These are phyloP conservation scores for Diplodia intermedia DNA, from an alignment of 2,329 filamentous ascomycete genomes.

Conservation along the genomic window DNA sequence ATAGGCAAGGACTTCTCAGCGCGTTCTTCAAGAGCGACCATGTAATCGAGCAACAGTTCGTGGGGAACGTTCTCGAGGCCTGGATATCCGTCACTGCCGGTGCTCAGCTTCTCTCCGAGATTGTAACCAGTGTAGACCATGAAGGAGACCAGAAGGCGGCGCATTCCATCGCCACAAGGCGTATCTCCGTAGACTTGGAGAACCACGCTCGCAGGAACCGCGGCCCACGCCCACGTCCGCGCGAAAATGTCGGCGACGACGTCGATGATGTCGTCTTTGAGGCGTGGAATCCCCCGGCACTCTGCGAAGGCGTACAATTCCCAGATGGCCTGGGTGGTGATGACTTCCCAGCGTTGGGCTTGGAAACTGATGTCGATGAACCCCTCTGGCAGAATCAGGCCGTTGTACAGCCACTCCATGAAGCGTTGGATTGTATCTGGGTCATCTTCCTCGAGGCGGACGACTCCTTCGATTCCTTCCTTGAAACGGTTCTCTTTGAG, in stretches of 20 bases:
- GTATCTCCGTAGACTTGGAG: not conserved
- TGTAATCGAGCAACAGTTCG: not conserved
- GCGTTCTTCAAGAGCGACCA: not conserved
- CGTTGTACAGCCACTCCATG: not conserved
- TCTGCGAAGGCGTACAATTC: not conserved
- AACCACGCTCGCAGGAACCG: not conserved
- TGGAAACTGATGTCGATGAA: no score
- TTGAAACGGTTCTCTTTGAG: not conserved
- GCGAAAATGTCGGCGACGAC: not conserved
- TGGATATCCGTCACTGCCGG: not conserved
- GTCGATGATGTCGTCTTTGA: not conserved
- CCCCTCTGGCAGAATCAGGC: not conserved
- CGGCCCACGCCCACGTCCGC: not conserved
- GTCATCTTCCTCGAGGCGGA: not conserved
- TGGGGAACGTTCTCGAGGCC: not conserved
- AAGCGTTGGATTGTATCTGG: not conserved
- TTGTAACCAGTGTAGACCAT: not conserved
- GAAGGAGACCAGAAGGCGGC: not conserved
- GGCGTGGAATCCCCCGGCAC: not conserved
- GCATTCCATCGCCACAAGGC: not conserved
- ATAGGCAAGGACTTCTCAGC: no score
- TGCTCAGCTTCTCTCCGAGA: not conserved
- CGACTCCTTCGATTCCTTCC: not conserved
- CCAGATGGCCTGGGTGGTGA: no score
- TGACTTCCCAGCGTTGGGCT: no score